Base-by-base conservation (phyloP, 129 eudicot species). In the Ambrosia trifida region DNA sequence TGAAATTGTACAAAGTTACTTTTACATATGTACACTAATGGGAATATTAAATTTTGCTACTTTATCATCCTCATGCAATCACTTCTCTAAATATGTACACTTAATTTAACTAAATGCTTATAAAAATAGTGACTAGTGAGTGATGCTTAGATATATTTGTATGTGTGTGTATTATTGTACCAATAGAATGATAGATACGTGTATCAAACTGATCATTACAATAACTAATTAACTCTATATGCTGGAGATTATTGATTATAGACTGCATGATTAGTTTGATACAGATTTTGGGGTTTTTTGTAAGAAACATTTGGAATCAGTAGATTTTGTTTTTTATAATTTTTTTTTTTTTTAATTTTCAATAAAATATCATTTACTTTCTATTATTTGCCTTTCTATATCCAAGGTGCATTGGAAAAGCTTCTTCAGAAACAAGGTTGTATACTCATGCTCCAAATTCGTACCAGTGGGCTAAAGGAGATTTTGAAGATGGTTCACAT, bases 331-430 rank as follows among this genome's bases (percentile, higher is more conserved):
- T n/a, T n/a, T n/a, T n/a, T n/a, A n/a, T n/a, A 10, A 3, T 32
- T 6, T 13, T 31, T 32, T 5, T 14, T 13, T 11, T 60, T 60
- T n/a, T n/a, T n/a, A n/a, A 31, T 13, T 32, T 33, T 60, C 4
- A 14, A 33, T 13, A 14, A 35, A 32, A 32, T n/a, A 14, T n/a
- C 16, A 13, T 13, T 14, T 60, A 3, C 24, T 14, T 60, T 10
- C 5, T 35, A n/a, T 62, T 50, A 46, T 43, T 77, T 35, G n/a
- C 62, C 62, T 69, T 78, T 61, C 75, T 47, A 19, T 70, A 77
- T 80, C 40, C 74, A 95, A 95, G 99, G 88, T 77, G 83, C 38
- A 77, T 95, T 60, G 99, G 99, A 44, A 95, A 81, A 85, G 90
- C 96, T 82, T 87, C 97, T 40, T 84, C 91, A 2, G 97, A 95